A percentile compares a stretch with the other conserved stretches of the same genome.
Conservation (phyloP, 352 stramenopile species). For the Plasmopara muralis region DNA sequence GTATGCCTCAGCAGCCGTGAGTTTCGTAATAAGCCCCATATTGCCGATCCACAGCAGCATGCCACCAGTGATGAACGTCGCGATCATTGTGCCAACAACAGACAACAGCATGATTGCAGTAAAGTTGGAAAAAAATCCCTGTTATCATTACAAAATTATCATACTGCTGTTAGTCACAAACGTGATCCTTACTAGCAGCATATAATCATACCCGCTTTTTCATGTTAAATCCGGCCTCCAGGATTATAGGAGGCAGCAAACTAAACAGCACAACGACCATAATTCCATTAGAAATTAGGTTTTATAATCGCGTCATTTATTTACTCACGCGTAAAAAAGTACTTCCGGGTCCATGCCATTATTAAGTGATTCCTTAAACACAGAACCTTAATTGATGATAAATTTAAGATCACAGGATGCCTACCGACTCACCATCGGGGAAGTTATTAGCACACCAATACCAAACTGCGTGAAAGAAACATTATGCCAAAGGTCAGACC, state of each 20-base stretch:
- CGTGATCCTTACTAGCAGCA: background rate
- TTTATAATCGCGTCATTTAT: background rate
- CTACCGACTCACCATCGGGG: constrained; percentile 44
- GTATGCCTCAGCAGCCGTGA: constrained; percentile 85
- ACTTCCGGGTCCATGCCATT: constrained; percentile 79
- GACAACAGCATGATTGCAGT: constrained; percentile 81
- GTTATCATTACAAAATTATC: constrained; percentile 1
- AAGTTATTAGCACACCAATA: constrained; percentile 65
- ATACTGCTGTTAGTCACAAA: constrained; percentile 12
- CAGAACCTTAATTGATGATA: background rate
- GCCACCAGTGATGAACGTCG: constrained; percentile 75
- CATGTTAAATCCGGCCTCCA: constrained; percentile 84
- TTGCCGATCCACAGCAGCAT: constrained; percentile 71
- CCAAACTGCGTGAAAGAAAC: constrained; percentile 47
- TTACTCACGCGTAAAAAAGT: constrained; percentile 71
- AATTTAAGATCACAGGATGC: background rate
- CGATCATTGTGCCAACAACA: constrained; percentile 70
- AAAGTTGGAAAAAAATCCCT: constrained; percentile 87
- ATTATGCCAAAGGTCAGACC: constrained; percentile 10
- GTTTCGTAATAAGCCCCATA: constrained; percentile 59
- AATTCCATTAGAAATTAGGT: background rate
- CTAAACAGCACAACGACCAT: constrained; percentile 12
- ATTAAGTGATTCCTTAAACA: constrained; percentile 60
- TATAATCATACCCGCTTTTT: constrained; percentile 62
- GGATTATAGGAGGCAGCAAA: constrained; percentile 73